Evolutionary conservation across 108 stramenopile genomes (phyloP), one percentile per base, ranked within the genome.

Genomic region (Cyclotella atomus): DNA sequence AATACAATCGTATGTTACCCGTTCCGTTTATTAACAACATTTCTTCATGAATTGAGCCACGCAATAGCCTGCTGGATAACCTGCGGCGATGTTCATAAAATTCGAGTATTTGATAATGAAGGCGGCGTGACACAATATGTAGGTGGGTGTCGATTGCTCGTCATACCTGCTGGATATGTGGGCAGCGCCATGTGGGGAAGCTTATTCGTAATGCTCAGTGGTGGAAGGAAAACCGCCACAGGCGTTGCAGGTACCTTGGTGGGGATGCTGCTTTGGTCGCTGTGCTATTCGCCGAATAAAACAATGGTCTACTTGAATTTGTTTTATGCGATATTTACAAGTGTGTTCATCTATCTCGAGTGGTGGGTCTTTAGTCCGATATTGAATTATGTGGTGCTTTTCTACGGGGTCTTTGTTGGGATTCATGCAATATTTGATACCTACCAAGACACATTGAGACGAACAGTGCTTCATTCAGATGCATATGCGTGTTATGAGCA

Each of bases 101-200:
- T 83, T 15, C 65, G 61, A 27, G 82, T 83, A 2, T 83, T 67
- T 63, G 73, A 83, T 5, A 83, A 83, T 41, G 82, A 83, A 62
- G 82, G 82, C 14, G 82, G 82, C 0, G 82, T 83, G 10, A 83
- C 82, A 23, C 43, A 67, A 25, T 83, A 83, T 28, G 59, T 49
- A 8, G 82, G 82, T 29, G 82, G 82, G 16, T 83, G 82, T 27
- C 59, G 82, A 23, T 9, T 79, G 4, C 29, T 74, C 24, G 79
- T 83, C 65, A 75, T 83, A 27, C 82, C 82, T 14, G 82, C 82
- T 0, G 82, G 82, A 2, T 83, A 83, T 43, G 77, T 83, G 21
- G 82, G 82, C 24, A 28, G 45, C 19, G 74, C 82, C 17, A 52
- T 83, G n/a, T 83, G 82, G 82, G 82, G 82, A 8, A 68, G 65